Base-by-base conservation (phyloP, 2,329 filamentous ascomycete species). In the Pseudocercospora cruenta region DNA sequence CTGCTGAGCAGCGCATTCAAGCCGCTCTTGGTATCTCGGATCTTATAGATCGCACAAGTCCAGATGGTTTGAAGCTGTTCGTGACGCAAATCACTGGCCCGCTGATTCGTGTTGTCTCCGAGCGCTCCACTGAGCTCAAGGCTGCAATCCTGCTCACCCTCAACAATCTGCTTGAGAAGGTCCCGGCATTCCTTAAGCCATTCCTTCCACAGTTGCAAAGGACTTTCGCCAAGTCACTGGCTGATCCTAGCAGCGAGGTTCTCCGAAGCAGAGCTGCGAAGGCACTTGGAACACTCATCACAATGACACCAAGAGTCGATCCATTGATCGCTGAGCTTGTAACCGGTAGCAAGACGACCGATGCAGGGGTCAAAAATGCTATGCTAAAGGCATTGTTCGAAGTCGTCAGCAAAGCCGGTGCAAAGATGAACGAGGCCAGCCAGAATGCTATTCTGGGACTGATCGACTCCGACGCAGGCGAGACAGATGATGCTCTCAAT, bases 361-460 rank as follows among this genome's bases (percentile, higher is more conserved):
- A 98, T 76, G 77, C 88, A 5, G 94, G 94, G 54, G 95, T 99
- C 70, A 92, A 88, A 80, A 95, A 91, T 71, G 95, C 95, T 28
- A 99, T 99, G 95, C 86, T 99, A 74, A 97, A 96, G 83, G 95
- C 95, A 2, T 82, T 99, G 54, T 97, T 96, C 76, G 94, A 98
- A 76, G 95, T 99, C 31, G 90, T 99, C 67, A 94, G 92, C 83
- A 97, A 97, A 80, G 94, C 94, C 19, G 95, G 95, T 62, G 85
- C 86, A 65, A 97, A 94, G 80, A 99, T 99, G 95, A 94, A 92
- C 73, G 95, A 98, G 74, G 83, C 89, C 22, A 97, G 94, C 57
- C 89, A 94, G 63, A 87, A 89, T 67, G 89, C 94, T n/a, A 93
- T 99, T 26, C 83, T 99, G 58, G 87, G 88, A 51, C 84, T 99